Evolutionary conservation across 163 green algal genomes (phyloP), one percentile per base, ranked within the genome.

Genomic region (Scenedesmus sp.): DNA sequence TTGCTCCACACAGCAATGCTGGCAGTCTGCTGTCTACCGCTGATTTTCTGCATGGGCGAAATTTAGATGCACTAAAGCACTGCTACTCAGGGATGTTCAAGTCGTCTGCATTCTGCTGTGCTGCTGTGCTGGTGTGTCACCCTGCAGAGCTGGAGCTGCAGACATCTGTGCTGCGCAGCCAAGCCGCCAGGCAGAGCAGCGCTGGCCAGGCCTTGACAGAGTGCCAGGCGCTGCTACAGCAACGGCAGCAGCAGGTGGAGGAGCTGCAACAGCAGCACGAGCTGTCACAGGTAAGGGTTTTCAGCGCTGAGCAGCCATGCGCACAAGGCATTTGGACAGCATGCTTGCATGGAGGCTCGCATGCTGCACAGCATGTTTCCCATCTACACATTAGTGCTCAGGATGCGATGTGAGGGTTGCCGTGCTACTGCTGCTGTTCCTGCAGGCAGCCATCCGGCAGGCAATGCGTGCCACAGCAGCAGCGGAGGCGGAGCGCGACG

Each of bases 131-230:
- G 66, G 1, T 26, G 66, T 76, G 16, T 26, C 2, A 6, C 46
- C 23, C 70, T 79, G 55, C n/a, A 85, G 87, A 91, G n/a, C 73
- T 91, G 54, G 73, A 91, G 87, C 4, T 52, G 10, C 87, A 91
- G 74, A 91, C 87, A 2, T 20, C n/a, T 52, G 10, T 46, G 4
- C 73, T 91, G 55, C 87, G 87, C 3, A 20, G 8, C 10, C 87
- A 76, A 16, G 73, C 55, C 0, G 16, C 23, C n/a, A 74, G 52
- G 66, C 54, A 34, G 8, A 54, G 67, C 73, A 79, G 55, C 18
- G 55, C 55, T 3, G n/a, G 16, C 54, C n/a, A 64, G 57, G 87
- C 73, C 12, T 9, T 76, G 54, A 54, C 73, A 23, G 73, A 74
- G 12, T 46, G 23, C 13, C 73, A 86, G 23, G 87, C 55, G 6